A percentile compares a stretch with the other conserved stretches of the same genome.
Conservation (phyloP, 108 stramenopile genomes). For the Conticribra guillardii region DNA sequence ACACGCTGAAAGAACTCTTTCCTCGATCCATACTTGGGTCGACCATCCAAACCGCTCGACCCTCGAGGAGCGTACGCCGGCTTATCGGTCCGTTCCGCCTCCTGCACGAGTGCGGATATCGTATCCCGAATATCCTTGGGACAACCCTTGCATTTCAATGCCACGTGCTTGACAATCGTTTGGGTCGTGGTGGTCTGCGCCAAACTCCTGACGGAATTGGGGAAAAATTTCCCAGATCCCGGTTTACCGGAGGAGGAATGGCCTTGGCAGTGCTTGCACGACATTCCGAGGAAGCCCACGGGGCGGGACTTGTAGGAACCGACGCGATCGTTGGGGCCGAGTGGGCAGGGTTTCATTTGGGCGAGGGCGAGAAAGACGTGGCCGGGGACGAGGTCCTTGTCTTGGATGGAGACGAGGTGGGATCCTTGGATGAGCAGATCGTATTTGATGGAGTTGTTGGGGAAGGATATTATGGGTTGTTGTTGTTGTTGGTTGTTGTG, state of each 20-base stretch:
- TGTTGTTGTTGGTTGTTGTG: background rate
- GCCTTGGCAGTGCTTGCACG: conserved; percentile 74
- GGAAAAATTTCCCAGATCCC: conserved; percentile 74
- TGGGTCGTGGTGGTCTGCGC: conserved; percentile 82
- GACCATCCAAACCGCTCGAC: conserved; percentile 17
- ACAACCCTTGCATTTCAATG: conserved; percentile 62
- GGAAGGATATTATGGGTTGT: background rate
- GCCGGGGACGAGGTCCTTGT: conserved; percentile 73
- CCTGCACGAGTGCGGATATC: conserved; percentile 29
- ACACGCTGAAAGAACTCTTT: conserved; percentile 80
- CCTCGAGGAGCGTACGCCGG: conserved; percentile 13
- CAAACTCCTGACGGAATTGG: conserved; percentile 65
- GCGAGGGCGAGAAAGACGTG: conserved; percentile 77
- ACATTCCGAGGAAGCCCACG: conserved; percentile 71
- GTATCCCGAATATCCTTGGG: conserved; percentile 58
- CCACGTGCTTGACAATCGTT: conserved; percentile 81
- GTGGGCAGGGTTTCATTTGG: conserved; percentile 63
- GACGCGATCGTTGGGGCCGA: conserved; percentile 62
- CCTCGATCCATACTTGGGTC: conserved; percentile 75
- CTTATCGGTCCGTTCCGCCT: conserved; percentile 10
- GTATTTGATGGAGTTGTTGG: background rate
- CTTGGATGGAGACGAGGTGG: conserved; percentile 56
- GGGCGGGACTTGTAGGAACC: conserved; percentile 73
- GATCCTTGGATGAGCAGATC: conserved; percentile 4
- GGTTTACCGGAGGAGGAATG: conserved; percentile 52